Evolutionary conservation across 2,329 filamentous ascomycete genomes (phyloP), one percentile per base, ranked within the genome.

Genomic region (Biscogniauxia marginata): DNA sequence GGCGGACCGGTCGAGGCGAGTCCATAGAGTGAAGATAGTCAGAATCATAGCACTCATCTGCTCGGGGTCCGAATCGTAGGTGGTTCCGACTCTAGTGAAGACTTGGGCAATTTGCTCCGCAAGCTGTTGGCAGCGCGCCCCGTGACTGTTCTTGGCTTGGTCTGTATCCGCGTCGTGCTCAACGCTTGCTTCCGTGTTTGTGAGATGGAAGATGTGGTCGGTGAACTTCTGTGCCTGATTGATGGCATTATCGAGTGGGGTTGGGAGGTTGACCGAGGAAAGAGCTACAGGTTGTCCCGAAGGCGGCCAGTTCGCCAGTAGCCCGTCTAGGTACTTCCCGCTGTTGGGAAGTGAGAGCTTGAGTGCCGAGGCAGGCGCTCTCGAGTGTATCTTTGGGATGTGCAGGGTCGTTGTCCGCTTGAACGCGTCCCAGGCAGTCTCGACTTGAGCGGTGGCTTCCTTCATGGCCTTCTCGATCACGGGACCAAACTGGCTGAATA

Each of bases 21-120:
- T 66, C 86, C 85, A 90, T 0, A 86, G 60, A 50, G 84, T 79
- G 64, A 88, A 77, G 0, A 84, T 46, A 7, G 72, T 76, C 1
- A 89, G 73, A 0, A 88, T 67, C 62, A 82, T 76, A 0, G 70
- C 55, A 23, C 84, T 85, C 60, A 76, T 79, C 21, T 80, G 75
- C 49, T 82, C 79, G 0, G 78, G 73, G 55, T 80, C 75, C 3
- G 63, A 56, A 0, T 75, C 62, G 57, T 82, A 84, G 0, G 69
- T 63, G 0, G 71, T 60, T 0, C 66, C 62, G 1, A 75, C 71
- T 1, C 59, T 50, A 0, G 61, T 30, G 0, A 79, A 57, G 51
- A 80, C 77, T 1, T 60, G 25, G 0, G 66, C 34, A 11, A 81
- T 77, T 3, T 66, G 61, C 0, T 55, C 25, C 4, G 71, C 68